Percentiles rank a stretch among this genome's conserved stretches.
Evolutionary conservation across 768 basidiomycete genomes (phyloP).

Genomic region (Boletales sp.): DNA sequence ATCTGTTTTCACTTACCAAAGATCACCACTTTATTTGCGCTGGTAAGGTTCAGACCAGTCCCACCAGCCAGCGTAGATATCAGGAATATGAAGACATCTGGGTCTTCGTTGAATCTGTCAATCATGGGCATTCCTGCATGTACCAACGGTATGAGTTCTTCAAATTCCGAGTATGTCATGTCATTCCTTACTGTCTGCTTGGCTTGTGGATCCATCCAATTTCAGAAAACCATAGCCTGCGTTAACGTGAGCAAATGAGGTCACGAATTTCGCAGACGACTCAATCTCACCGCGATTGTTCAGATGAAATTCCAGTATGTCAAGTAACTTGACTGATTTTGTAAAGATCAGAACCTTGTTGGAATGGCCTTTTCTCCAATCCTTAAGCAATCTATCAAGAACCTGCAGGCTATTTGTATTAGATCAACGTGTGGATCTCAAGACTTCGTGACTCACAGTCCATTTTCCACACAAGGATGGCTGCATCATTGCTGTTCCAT

Average conservation of each 20-base stretch:
- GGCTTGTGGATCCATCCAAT: constrained; percentile 76
- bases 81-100: constrained; percentile 73
- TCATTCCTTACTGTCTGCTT: constrained; percentile 54
- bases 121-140: constrained; percentile 77
- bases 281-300: constrained; percentile 42
- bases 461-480: constrained; percentile 81
- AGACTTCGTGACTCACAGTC: constrained; percentile 46
- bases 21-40: constrained; percentile 92
- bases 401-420: constrained; percentile 43
- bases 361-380: constrained; percentile 58
- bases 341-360: constrained; percentile 96
- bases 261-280: neutral
- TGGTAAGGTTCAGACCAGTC: constrained; percentile 85
- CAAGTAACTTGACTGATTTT: constrained; percentile 85
- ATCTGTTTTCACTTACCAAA: constrained; percentile 52
- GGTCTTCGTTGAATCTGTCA: constrained; percentile 75
- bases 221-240: constrained; percentile 61
- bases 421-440: neutral
- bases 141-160: neutral
- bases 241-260: neutral
- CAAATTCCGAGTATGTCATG: neutral
- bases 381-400: constrained; percentile 58
- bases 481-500: constrained; percentile 58
- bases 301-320: constrained; percentile 80
- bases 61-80: constrained; percentile 93